phyloP scores from a whole-genome alignment of 2,329 filamentous ascomycete genomes.

The Ambrosiella xylebori region DNA sequence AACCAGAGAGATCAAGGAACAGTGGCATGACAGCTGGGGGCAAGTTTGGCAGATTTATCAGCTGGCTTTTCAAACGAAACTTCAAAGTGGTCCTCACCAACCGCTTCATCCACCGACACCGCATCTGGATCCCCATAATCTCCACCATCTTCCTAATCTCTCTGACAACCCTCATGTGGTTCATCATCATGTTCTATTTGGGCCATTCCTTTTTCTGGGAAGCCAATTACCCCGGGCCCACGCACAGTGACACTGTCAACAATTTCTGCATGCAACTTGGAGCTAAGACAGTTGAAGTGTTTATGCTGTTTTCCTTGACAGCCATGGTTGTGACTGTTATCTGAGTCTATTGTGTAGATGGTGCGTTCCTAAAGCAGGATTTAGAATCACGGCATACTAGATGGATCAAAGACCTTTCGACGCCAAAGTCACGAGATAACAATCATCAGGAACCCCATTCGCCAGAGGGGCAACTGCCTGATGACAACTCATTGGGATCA shows the following conservation, averaged over 20 bases:
- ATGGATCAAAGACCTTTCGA: no score
- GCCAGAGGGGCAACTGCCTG: no score
- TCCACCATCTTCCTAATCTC: background rate
- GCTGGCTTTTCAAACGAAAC: background rate
- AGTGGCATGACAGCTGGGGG: no score
- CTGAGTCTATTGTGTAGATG: background rate
- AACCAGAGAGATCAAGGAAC: no score
- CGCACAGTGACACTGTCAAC: background rate
- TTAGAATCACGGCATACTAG: no score
- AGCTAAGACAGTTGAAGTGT: background rate
- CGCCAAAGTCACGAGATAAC: no score
- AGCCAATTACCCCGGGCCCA: background rate
- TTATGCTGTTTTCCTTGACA: constrained; percentile 1
- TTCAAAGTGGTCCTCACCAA: background rate
- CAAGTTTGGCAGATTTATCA: no score
- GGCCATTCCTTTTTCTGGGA: background rate
- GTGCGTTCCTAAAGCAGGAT: background rate
- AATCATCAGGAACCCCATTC: no score
- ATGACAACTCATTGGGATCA: no score
- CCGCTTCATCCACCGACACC: background rate
- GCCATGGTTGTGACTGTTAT: constrained; percentile 1
- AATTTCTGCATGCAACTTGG: background rate
- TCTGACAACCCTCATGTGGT: background rate
- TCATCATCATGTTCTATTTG: background rate
- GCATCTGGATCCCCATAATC: background rate